Conservation (phyloP, 2,329 filamentous ascomycete genomes). For the Sporothrix pallida region DNA sequence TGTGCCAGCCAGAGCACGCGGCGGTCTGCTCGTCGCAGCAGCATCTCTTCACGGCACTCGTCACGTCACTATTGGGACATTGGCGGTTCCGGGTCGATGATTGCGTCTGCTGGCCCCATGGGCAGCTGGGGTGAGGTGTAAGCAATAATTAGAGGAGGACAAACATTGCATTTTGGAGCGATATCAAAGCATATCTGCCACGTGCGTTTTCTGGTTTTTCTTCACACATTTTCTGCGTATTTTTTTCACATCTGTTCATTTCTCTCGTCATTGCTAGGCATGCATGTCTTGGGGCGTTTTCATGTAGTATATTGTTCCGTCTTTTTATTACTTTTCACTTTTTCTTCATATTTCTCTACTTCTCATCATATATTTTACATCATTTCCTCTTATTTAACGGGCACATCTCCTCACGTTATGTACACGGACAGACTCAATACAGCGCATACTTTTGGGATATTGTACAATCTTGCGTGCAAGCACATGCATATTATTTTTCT, state of each 20-base stretch:
- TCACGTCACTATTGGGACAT: slow-evolving; percentile 88
- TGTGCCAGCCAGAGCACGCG: slow-evolving; percentile 89
- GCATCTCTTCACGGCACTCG: slow-evolving; percentile 48
- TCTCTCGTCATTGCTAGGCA: not conserved
- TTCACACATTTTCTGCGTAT: not conserved
- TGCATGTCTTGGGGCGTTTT: slow-evolving; percentile 17
- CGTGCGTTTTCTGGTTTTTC: not conserved
- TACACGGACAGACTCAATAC: not conserved
- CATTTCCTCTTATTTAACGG: not conserved
- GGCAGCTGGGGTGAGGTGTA: slow-evolving; percentile 80
- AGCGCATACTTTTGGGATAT: not conserved
- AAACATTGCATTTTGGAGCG: not conserved
- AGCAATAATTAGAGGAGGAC: slow-evolving; percentile 2
- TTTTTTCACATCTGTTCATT: not conserved
- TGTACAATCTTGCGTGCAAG: slow-evolving; percentile 1
- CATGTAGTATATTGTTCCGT: slow-evolving; percentile 12
- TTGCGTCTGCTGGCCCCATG: slow-evolving; percentile 69
- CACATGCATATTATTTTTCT: not conserved
- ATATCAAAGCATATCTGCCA: not conserved
- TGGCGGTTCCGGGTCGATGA: slow-evolving; percentile 74
- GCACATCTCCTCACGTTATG: slow-evolving; percentile 28
- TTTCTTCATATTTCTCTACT: not conserved
- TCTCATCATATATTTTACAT: not conserved
- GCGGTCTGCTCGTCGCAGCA: slow-evolving; percentile 70
- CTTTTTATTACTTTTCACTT: not conserved